phyloP scores from a whole-genome alignment of 2,329 filamentous ascomycete genomes.

The Colletotrichum lini region DNA sequence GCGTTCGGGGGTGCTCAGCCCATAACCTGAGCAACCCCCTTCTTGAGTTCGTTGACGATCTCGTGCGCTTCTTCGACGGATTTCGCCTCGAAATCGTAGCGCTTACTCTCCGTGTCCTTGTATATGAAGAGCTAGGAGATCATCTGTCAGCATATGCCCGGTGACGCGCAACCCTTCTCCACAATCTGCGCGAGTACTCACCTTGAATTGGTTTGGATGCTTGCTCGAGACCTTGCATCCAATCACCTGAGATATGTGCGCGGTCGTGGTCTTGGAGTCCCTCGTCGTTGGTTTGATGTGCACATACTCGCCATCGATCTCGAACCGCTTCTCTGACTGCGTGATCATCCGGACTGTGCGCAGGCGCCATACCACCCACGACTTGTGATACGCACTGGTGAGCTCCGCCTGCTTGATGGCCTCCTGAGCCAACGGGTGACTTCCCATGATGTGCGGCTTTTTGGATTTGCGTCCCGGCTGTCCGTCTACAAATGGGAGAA shows the following conservation, averaged over 20 bases:
- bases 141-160: constrained; percentile 17
- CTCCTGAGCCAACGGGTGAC: constrained; percentile 78
- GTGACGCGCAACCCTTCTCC: not conserved
- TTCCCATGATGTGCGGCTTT: constrained; percentile 66
- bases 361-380: constrained; percentile 85
- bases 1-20: constrained; percentile 22
- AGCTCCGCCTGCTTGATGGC: constrained; percentile 72
- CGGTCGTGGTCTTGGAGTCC: constrained; percentile 81
- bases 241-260: constrained; percentile 86
- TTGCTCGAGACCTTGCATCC: constrained; percentile 86
- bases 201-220: constrained; percentile 85
- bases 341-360: constrained; percentile 86
- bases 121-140: constrained; percentile 75
- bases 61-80: constrained; percentile 80
- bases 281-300: constrained; percentile 84
- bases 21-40: constrained; percentile 66
- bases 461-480: constrained; percentile 62
- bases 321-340: constrained; percentile 81
- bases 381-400: constrained; percentile 74
- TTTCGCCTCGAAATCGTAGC: constrained; percentile 88
- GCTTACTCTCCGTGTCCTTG: constrained; percentile 81
- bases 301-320: constrained; percentile 88
- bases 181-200: constrained; percentile 54
- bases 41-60: constrained; percentile 84
- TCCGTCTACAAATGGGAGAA: constrained; percentile 66